phyloP scores from a whole-genome alignment of 2,329 filamentous ascomycete genomes.

The Fusarium sp. region DNA sequence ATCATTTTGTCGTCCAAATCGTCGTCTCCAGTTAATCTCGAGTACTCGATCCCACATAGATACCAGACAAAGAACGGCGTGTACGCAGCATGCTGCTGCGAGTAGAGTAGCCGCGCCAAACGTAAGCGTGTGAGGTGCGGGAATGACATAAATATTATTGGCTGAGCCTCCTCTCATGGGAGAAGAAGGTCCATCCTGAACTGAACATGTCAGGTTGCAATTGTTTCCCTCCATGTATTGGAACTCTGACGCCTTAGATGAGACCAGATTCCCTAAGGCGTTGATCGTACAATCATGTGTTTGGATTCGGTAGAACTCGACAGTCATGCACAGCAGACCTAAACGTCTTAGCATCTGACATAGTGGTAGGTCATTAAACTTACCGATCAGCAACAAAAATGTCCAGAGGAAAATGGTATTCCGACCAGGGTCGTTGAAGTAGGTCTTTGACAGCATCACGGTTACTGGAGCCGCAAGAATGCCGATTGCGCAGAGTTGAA shows the following conservation, averaged over 20 bases:
- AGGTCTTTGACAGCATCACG: constrained; percentile 72
- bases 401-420: constrained; percentile 80
- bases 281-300: constrained; percentile 61
- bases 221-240: constrained; percentile 57
- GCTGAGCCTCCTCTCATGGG: constrained; percentile 69
- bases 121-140: constrained; percentile 67
- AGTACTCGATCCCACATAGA: constrained; percentile 77
- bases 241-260: constrained; percentile 58
- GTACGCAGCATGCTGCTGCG: constrained; percentile 75
- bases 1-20: constrained; percentile 47
- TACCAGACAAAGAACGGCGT: constrained; percentile 72
- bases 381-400: constrained; percentile 71
- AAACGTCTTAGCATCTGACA: too few relatives aligned
- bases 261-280: constrained; percentile 56
- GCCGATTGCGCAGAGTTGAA: constrained; percentile 77
- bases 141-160: constrained; percentile 75
- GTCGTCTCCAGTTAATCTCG: constrained; percentile 71
- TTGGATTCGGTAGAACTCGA: constrained; percentile 74
- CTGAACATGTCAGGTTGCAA: constrained; percentile 66
- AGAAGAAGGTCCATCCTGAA: constrained; percentile 65
- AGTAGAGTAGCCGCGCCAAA: constrained; percentile 74
- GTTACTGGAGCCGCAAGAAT: constrained; percentile 76
- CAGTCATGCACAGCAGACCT: constrained; percentile 73
- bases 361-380: constrained; percentile 25
- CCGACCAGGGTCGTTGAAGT: constrained; percentile 74